Evolutionary conservation across 2,329 filamentous ascomycete species (phyloP).

Genomic region (Podosphaera xanthii): DNA sequence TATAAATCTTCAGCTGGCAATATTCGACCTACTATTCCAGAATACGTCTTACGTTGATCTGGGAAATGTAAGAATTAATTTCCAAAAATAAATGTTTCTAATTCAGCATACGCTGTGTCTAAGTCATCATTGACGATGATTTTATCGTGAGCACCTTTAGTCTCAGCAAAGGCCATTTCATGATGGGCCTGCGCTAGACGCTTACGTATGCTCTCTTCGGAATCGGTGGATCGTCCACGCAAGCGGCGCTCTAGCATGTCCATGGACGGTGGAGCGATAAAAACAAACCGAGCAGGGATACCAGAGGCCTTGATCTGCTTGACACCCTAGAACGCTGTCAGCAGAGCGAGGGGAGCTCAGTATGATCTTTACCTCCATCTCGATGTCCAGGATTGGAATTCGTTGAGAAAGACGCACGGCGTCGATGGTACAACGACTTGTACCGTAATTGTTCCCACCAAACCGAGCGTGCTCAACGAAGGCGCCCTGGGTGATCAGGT

Average conservation of each 20-base stretch:
- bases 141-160: constrained; percentile 40
- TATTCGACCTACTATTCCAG: background rate
- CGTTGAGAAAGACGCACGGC: constrained; percentile 47
- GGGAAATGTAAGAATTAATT: background rate
- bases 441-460: constrained; percentile 71
- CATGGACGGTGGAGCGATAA: constrained; percentile 59
- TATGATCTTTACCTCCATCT: constrained; percentile 51
- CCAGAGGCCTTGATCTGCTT: constrained; percentile 70
- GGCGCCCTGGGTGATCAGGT: constrained; percentile 40
- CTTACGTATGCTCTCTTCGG: constrained; percentile 45
- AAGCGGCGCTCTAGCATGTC: constrained; percentile 53
- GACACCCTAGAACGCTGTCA: constrained; percentile 34
- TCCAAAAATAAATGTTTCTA: constrained; percentile 26
- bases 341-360: no score
- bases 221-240: constrained; percentile 55
- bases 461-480: constrained; percentile 79
- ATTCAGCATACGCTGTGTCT: constrained; percentile 29
- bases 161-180: constrained; percentile 52
- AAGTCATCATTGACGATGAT: constrained; percentile 44
- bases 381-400: constrained; percentile 76
- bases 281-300: constrained; percentile 59
- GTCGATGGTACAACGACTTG: constrained; percentile 55
- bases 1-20: no score
- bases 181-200: constrained; percentile 47
- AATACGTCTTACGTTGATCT: background rate